Conservation (phyloP, 331 rosid species). For the Rosa hybrid region DNA sequence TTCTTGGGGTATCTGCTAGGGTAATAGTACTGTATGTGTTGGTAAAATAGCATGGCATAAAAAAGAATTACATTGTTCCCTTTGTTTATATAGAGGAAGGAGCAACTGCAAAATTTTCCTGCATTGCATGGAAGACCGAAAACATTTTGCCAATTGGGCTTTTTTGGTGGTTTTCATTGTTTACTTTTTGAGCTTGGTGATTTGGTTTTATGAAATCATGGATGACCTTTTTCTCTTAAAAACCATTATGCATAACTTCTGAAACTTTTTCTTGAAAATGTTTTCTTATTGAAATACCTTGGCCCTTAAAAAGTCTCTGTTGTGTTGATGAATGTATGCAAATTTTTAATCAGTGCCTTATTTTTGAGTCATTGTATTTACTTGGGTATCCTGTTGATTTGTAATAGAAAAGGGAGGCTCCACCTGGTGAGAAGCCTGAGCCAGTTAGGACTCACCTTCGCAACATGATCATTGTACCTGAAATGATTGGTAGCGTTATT, state of each 20-base stretch:
- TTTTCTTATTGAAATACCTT: neutral
- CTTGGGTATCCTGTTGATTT: neutral
- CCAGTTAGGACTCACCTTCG: constrained; percentile 87
- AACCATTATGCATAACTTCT: neutral
- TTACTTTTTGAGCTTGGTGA: neutral
- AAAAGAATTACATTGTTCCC: neutral
- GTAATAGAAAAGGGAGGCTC: constrained; percentile 75
- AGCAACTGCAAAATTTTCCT: neutral
- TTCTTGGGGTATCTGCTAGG: neutral
- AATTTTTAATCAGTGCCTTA: neutral
- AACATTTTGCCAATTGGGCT: neutral
- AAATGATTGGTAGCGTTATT: constrained; percentile 84
- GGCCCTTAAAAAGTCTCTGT: neutral
- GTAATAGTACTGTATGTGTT: neutral
- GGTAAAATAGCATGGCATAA: neutral
- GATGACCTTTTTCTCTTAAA: neutral
- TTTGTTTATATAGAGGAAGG: neutral
- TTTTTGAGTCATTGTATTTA: neutral
- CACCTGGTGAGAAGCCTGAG: constrained; percentile 84
- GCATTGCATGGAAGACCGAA: neutral
- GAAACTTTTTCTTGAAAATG: neutral
- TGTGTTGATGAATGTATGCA: neutral
- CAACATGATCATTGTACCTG: constrained; percentile 82
- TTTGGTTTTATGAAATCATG: neutral
- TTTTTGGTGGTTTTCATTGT: neutral